A percentile compares a stretch with the other conserved stretches of the same genome.
Evolutionary conservation across 805 yeast genomes (phyloP).

Genomic region (Candida xiaguanensis): DNA sequence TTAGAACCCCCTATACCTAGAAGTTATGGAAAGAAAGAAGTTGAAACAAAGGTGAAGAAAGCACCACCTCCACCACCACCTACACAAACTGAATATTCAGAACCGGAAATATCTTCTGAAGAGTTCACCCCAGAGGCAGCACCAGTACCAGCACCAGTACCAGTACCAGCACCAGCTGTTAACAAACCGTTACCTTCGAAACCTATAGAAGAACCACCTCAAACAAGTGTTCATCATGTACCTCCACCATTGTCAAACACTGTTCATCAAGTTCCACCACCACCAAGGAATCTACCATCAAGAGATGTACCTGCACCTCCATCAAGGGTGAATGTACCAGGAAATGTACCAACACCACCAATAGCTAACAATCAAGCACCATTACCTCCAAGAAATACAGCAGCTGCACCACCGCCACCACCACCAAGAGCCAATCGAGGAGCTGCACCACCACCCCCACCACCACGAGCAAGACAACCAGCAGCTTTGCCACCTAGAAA

Average conservation of each 20-base stretch:
- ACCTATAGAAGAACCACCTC: conserved; percentile 1
- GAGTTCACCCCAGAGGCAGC: conserved; percentile 37
- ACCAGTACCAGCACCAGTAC: conserved; percentile 33
- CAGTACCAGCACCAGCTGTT: conserved; percentile 28
- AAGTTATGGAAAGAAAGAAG: conserved; percentile 26
- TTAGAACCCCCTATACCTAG: conserved; percentile 83
- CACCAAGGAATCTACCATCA: too few species aligned
- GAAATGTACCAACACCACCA: conserved; percentile 3
- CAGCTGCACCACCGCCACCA: conserved; percentile 23
- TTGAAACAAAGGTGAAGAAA: conserved; percentile 22
- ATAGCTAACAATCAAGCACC: conserved; percentile 15
- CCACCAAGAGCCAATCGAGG: conserved; percentile 18
- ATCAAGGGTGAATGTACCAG: conserved; percentile 16
- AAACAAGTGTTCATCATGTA: conserved; percentile 4
- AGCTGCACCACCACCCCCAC: conserved; percentile 17
- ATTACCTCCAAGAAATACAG: conserved; percentile 17
- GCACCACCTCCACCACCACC: conserved; percentile 43
- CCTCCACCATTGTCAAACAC: not conserved
- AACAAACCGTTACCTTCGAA: conserved; percentile 12
- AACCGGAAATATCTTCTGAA: conserved; percentile 10
- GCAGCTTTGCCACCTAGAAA: conserved; percentile 6
- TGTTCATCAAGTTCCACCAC: conserved; percentile 15
- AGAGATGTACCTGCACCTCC: conserved; percentile 18
- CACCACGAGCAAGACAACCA: conserved; percentile 1
- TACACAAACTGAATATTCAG: conserved; percentile 11